Conservation (phyloP, 305 asterid genomes). For the Fraxinus greggii region DNA sequence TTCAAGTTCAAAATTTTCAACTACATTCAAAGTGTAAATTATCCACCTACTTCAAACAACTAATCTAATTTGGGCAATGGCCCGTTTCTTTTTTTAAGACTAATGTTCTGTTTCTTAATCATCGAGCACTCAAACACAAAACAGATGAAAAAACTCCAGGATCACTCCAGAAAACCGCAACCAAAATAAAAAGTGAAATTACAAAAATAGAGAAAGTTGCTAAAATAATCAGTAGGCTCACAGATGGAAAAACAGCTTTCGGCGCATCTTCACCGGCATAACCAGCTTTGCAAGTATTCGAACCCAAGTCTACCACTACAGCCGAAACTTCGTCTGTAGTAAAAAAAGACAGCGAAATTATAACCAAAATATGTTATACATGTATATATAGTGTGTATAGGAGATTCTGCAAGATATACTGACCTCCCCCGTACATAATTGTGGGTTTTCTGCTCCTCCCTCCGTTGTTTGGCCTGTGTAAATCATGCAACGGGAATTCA, state of each 20-base stretch:
- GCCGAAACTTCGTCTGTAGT: constrained; percentile 90
- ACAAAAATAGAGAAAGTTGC: background rate
- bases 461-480: background rate
- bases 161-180: constrained; percentile 4
- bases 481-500: constrained; percentile 9
- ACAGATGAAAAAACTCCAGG: constrained; percentile 5
- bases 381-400: background rate
- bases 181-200: background rate
- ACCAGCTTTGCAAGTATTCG: constrained; percentile 96
- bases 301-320: constrained; percentile 82
- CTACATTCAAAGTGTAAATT: background rate
- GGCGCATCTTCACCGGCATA: constrained; percentile 99
- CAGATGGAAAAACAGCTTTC: constrained; percentile 96
- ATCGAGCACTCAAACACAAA: constrained; percentile 7
- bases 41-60: constrained; percentile 19
- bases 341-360: constrained; percentile 16
- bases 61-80: constrained; percentile 1
- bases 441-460: background rate
- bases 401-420: background rate
- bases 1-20: constrained; percentile 14
- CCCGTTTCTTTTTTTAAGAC: background rate
- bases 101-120: background rate
- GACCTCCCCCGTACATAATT: constrained; percentile 50
- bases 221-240: constrained; percentile 30
- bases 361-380: background rate